These are phyloP conservation scores for Sphaerulina populicola DNA, from an alignment of 2,329 filamentous ascomycete genomes.

Conservation along the genomic window DNA sequence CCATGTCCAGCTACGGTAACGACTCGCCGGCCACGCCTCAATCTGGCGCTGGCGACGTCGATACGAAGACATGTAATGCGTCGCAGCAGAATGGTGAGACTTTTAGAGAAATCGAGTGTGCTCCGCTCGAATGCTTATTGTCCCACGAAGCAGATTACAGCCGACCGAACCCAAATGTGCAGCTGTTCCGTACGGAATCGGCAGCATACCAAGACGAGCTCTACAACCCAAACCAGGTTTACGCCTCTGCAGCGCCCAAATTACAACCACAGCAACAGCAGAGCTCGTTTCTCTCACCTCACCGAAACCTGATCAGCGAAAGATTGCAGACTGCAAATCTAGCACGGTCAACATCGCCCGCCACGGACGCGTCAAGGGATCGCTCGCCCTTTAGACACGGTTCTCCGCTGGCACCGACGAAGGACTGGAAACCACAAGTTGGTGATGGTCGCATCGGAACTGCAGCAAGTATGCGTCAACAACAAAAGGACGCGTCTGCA, in stretches of 20 bases:
- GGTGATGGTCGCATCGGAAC: conserved; percentile 42
- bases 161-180: conserved; percentile 58
- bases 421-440: conserved; percentile 36
- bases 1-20: conserved; percentile 53
- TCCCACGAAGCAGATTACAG: conserved; percentile 48
- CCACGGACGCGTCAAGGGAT: conserved; percentile 49
- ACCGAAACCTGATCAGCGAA: conserved; percentile 60
- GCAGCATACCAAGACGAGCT: conserved; percentile 78
- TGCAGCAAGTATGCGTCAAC: conserved; percentile 53
- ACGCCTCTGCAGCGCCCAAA: conserved; percentile 51
- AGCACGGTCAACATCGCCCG: conserved; percentile 53
- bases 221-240: conserved; percentile 59
- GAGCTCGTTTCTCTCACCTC: conserved; percentile 38
- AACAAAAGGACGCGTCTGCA: conserved; percentile 54
- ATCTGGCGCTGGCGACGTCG: conserved; percentile 44
- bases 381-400: conserved; percentile 74
- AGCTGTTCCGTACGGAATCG: conserved; percentile 64
- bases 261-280: conserved; percentile 11
- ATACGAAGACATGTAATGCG: conserved; percentile 47
- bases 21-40: conserved; percentile 55
- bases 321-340: conserved; percentile 71
- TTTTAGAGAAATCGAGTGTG: conserved; percentile 1
- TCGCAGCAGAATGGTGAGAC: conserved; percentile 48
- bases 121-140: conserved; percentile 59
- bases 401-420: conserved; percentile 43